These are phyloP conservation scores for Metschnikowia corniflorae DNA, from an alignment of 805 yeast genomes.

Conservation along the genomic window DNA sequence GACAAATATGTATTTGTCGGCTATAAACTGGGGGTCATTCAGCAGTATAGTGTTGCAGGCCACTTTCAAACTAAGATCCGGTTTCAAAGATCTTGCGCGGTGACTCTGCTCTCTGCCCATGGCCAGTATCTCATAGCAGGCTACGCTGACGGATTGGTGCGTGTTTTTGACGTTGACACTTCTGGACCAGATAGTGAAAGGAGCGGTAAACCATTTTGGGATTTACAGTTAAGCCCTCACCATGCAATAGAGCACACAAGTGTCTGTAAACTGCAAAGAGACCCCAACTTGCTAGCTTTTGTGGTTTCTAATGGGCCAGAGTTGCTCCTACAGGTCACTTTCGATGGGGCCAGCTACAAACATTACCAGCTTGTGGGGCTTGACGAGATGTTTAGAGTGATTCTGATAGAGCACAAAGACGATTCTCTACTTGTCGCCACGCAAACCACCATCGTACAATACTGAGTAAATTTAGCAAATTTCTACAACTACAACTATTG, in stretches of 20 bases:
- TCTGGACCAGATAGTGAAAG: neutral
- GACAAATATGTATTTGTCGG: constrained; percentile 45
- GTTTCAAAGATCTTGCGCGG: constrained; percentile 7
- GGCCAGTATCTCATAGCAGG: constrained; percentile 20
- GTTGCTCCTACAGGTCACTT: constrained; percentile 14
- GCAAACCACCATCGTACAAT: constrained; percentile 8
- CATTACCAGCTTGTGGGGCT: constrained; percentile 23
- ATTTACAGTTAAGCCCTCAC: constrained; percentile 8
- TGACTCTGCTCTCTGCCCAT: constrained; percentile 13
- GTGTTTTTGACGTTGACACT: constrained; percentile 5
- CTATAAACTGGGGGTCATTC: constrained; percentile 33
- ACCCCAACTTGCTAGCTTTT: neutral
- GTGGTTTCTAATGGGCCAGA: constrained; percentile 28
- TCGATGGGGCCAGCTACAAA: constrained; percentile 6
- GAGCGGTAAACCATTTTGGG: neutral
- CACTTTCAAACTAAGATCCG: constrained; percentile 15
- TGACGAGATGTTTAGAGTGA: constrained; percentile 22
- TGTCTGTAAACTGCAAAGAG: neutral
- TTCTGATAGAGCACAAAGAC: constrained; percentile 9
- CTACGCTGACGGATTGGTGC: constrained; percentile 17
- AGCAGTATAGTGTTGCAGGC: constrained; percentile 21
- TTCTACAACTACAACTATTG: too few relatives aligned
- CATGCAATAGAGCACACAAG: constrained; percentile 7
- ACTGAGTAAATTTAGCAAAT: neutral
- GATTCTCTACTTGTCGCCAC: constrained; percentile 8